phyloP scores from a whole-genome alignment of 2,329 filamentous ascomycete species.

The Cercospora sp. region DNA sequence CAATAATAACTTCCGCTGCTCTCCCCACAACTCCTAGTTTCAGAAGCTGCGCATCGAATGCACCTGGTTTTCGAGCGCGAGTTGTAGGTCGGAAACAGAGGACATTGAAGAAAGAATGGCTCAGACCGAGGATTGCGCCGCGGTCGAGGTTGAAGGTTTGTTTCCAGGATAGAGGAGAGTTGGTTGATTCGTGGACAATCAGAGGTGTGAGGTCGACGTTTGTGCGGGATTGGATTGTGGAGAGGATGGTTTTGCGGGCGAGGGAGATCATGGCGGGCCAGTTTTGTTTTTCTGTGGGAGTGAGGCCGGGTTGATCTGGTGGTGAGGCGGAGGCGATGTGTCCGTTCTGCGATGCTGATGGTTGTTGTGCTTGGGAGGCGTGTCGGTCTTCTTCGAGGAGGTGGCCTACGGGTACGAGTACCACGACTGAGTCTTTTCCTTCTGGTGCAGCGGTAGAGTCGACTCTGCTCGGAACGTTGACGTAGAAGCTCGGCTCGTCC shows the following conservation, averaged over 20 bases:
- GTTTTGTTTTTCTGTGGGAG: slow-evolving; percentile 53
- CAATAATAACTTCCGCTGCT: slow-evolving; percentile 31
- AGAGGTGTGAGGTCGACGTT: slow-evolving; percentile 54
- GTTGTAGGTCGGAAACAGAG: slow-evolving; percentile 66
- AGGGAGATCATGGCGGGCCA: slow-evolving; percentile 62
- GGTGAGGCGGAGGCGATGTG: slow-evolving; percentile 32
- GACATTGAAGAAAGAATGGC: slow-evolving; percentile 73
- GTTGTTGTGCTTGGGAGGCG: slow-evolving; percentile 34
- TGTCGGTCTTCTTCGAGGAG: slow-evolving; percentile 45
- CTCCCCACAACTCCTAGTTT: slow-evolving; percentile 31
- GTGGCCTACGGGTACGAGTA: slow-evolving; percentile 72
- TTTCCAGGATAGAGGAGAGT: slow-evolving; percentile 67
- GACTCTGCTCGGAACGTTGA: slow-evolving; percentile 72
- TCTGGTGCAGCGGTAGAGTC: slow-evolving; percentile 67
- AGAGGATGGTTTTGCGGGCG: slow-evolving; percentile 62
- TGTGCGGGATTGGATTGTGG: slow-evolving; percentile 62
- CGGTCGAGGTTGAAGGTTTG: slow-evolving; percentile 71
- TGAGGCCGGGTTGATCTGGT: slow-evolving; percentile 40
- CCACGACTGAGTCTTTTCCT: slow-evolving; percentile 65
- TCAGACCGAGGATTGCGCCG: slow-evolving; percentile 71
- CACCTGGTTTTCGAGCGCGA: slow-evolving; percentile 53
- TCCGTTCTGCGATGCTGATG: slow-evolving; percentile 8
- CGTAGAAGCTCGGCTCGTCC: slow-evolving; percentile 70
- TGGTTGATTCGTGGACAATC: slow-evolving; percentile 63
- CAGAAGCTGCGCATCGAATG: slow-evolving; percentile 39